Evolutionary conservation across 129 eudicot genomes (phyloP).

Genomic region (Centrapalus pauciflorus): DNA sequence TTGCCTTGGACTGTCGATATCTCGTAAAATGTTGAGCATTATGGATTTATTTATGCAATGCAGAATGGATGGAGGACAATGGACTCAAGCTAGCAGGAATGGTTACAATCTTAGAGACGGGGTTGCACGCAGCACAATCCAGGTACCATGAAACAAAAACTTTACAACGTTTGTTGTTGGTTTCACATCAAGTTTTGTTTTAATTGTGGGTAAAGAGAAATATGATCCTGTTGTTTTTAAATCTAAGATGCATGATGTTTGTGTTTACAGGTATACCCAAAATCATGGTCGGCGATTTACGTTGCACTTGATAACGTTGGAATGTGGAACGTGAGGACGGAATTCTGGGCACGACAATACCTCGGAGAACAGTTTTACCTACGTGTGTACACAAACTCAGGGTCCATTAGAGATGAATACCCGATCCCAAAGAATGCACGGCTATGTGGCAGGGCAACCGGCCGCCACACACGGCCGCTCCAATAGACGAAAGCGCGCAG

Average conservation of each 20-base stretch:
- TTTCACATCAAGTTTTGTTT: not conserved
- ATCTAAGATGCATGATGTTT: no score
- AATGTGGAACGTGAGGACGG: slow-evolving; percentile 90
- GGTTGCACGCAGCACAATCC: slow-evolving; percentile 71
- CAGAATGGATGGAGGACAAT: slow-evolving; percentile 94
- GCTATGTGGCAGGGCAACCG: slow-evolving; percentile 75
- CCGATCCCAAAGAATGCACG: slow-evolving; percentile 90
- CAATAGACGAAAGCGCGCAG: slow-evolving; percentile 9
- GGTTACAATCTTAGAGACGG: slow-evolving; percentile 90
- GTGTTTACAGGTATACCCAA: slow-evolving; percentile 70
- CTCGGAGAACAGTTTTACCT: slow-evolving; percentile 83
- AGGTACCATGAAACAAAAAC: slow-evolving; percentile 39
- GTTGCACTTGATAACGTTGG: slow-evolving; percentile 87
- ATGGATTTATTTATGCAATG: not conserved
- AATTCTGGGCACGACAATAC: slow-evolving; percentile 91
- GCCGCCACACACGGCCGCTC: slow-evolving; percentile 81
- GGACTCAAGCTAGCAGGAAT: slow-evolving; percentile 66
- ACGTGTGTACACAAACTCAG: slow-evolving; percentile 68
- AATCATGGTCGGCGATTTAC: slow-evolving; percentile 82
- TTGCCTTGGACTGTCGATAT: not conserved
- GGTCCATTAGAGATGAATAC: slow-evolving; percentile 78
- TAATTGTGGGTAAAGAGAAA: not conserved
- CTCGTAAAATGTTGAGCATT: not conserved
- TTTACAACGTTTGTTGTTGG: not conserved
- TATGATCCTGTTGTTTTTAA: not conserved